Conservation (phyloP, 345 rosid genomes). For the Dovyalis caffra region DNA sequence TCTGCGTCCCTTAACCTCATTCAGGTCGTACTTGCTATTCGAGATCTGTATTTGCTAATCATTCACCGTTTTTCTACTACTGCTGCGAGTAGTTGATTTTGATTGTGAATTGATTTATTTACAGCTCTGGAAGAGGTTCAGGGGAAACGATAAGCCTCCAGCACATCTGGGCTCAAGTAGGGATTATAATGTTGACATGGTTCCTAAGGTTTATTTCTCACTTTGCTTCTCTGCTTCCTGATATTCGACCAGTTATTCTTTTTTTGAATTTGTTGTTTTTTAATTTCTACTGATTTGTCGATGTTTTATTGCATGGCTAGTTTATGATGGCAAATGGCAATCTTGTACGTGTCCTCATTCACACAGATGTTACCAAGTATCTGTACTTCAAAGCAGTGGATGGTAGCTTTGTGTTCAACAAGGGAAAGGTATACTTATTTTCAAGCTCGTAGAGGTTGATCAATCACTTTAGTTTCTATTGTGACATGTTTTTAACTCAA, state of each 20-base stretch:
- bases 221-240: not conserved
- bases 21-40: conserved; percentile 51
- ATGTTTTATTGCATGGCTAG: conserved; percentile 33
- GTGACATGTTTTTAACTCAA: not conserved
- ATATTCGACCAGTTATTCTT: not conserved
- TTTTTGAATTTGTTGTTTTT: not conserved
- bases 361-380: conserved; percentile 91
- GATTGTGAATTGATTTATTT: conserved; percentile 11
- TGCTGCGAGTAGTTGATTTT: conserved; percentile 5
- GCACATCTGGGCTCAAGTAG: conserved; percentile 87
- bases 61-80: not conserved
- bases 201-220: conserved; percentile 69
- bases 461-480: not conserved
- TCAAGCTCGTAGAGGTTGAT: not conserved
- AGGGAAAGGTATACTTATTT: conserved; percentile 74
- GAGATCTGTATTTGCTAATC: not conserved
- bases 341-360: conserved; percentile 98
- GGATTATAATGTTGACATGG: conserved; percentile 98
- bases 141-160: conserved; percentile 86
- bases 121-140: conserved; percentile 96
- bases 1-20: conserved; percentile 93
- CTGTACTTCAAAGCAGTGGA: conserved; percentile 93
- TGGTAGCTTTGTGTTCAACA: conserved; percentile 86
- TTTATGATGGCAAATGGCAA: conserved; percentile 98
- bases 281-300: not conserved